Evolutionary conservation across 805 yeast species (phyloP).

Genomic region (Saccharomycopsis sp.): DNA sequence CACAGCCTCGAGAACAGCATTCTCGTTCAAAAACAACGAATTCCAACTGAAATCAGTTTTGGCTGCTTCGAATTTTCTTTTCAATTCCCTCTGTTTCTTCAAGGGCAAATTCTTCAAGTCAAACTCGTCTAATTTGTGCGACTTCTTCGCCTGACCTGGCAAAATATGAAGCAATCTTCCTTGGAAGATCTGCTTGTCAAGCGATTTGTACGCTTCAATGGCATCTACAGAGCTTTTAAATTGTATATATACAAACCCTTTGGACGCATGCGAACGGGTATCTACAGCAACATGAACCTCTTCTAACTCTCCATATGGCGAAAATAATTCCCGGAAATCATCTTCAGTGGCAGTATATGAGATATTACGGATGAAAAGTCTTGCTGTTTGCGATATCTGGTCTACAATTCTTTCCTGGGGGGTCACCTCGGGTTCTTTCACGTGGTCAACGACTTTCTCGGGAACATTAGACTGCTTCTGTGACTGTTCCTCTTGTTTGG

Average conservation of each 20-base stretch:
- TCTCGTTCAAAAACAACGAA: constrained; percentile 81
- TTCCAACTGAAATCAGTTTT: constrained; percentile 92
- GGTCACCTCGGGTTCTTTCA: constrained; percentile 22
- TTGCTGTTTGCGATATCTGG: constrained; percentile 61
- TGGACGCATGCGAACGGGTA: constrained; percentile 81
- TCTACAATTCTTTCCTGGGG: constrained; percentile 43
- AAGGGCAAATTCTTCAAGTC: constrained; percentile 86
- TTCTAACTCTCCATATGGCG: constrained; percentile 61
- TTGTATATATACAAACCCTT: constrained; percentile 86
- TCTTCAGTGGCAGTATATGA: constrained; percentile 71
- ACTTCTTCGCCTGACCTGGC: constrained; percentile 78
- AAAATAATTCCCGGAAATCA: constrained; percentile 64
- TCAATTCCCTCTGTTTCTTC: constrained; percentile 83
- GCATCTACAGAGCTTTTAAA: constrained; percentile 70
- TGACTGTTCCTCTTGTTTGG: constrained; percentile 14
- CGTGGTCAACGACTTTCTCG: too few relatives aligned
- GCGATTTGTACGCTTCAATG: constrained; percentile 57
- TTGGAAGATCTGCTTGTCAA: constrained; percentile 88
- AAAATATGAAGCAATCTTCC: constrained; percentile 88
- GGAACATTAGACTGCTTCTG: too few relatives aligned
- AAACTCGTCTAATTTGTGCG: constrained; percentile 81
- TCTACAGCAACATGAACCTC: constrained; percentile 94
- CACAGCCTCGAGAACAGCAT: constrained; percentile 87
- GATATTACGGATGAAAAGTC: constrained; percentile 84
- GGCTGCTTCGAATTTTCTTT: constrained; percentile 76